phyloP scores from a whole-genome alignment of 2,329 filamentous ascomycete genomes.

The Drechslera avenae region DNA sequence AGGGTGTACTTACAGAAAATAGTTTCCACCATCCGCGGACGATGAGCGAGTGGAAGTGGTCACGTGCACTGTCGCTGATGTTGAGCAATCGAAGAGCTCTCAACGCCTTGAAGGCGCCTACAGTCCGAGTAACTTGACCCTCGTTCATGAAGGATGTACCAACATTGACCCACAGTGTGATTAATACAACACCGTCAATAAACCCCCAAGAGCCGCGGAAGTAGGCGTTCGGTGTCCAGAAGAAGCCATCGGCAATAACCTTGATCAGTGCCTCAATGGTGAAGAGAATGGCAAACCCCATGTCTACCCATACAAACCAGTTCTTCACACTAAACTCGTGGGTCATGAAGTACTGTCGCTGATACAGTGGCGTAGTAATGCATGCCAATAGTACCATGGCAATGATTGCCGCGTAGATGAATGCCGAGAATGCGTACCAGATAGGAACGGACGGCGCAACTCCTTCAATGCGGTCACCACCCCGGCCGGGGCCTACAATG shows the following conservation, averaged over 20 bases:
- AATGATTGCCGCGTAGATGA: constrained; percentile 92
- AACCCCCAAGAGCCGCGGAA: constrained; percentile 96
- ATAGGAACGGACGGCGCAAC: constrained; percentile 84
- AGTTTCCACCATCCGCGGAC: constrained; percentile 95
- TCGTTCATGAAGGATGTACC: constrained; percentile 80
- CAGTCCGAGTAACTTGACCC: constrained; percentile 82
- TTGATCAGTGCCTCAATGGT: constrained; percentile 87
- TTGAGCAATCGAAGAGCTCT: constrained; percentile 90
- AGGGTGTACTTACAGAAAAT: constrained; percentile 65
- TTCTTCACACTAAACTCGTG: constrained; percentile 68
- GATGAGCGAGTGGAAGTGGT: constrained; percentile 96
- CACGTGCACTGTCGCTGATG: constrained; percentile 90
- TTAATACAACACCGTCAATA: constrained; percentile 87
- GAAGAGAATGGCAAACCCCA: constrained; percentile 87
- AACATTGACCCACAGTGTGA: constrained; percentile 96
- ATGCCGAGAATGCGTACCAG: constrained; percentile 92
- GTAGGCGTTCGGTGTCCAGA: constrained; percentile 97
- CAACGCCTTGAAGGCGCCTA: constrained; percentile 96
- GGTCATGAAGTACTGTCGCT: constrained; percentile 78
- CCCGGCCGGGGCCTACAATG: constrained; percentile 89
- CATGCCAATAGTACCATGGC: constrained; percentile 98
- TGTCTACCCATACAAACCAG: constrained; percentile 95
- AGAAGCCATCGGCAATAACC: constrained; percentile 90
- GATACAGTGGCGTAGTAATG: constrained; percentile 91
- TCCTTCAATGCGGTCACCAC: constrained; percentile 84